Evolutionary conservation across 2,329 filamentous ascomycete species (phyloP).

Genomic region (Arthrobotrys sphaeroides): DNA sequence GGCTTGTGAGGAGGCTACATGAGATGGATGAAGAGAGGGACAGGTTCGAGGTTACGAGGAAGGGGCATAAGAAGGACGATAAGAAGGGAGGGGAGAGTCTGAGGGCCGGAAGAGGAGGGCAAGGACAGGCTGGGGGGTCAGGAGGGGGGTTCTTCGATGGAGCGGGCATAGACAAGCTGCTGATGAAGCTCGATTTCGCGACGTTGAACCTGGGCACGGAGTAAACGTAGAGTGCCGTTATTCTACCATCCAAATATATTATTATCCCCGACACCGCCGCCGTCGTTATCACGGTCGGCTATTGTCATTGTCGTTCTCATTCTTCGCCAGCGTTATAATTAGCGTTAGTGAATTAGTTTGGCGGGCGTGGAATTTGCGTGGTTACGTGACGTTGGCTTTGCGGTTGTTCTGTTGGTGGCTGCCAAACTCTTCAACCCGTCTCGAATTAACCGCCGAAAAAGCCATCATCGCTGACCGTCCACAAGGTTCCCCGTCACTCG

Average conservation of each 20-base stretch:
- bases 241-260: too few species aligned
- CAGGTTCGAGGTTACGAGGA: slow-evolving; percentile 43
- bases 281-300: too few species aligned
- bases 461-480: slow-evolving; percentile 14
- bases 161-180: slow-evolving; percentile 57
- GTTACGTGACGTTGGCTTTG: too few species aligned
- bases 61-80: slow-evolving; percentile 24
- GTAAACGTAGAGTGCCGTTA: background rate
- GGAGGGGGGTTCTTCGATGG: slow-evolving; percentile 50
- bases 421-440: slow-evolving; percentile 29
- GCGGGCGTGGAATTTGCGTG: too few species aligned
- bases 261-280: too few species aligned
- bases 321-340: too few species aligned
- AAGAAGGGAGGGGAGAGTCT: slow-evolving; percentile 19
- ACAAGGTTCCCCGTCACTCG: background rate
- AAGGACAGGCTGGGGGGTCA: too few species aligned
- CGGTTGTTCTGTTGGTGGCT: too few species aligned
- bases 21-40: slow-evolving; percentile 58
- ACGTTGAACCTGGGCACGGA: slow-evolving; percentile 38
- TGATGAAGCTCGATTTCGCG: slow-evolving; percentile 58
- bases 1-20: slow-evolving; percentile 55
- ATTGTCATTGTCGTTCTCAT: too few species aligned
- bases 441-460: slow-evolving; percentile 39
- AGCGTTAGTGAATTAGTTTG: too few species aligned
- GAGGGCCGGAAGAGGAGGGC: slow-evolving; percentile 18